Evolutionary conservation across 2,329 filamentous ascomycete genomes (phyloP).

Genomic region (Aspergillus aculeatinus): DNA sequence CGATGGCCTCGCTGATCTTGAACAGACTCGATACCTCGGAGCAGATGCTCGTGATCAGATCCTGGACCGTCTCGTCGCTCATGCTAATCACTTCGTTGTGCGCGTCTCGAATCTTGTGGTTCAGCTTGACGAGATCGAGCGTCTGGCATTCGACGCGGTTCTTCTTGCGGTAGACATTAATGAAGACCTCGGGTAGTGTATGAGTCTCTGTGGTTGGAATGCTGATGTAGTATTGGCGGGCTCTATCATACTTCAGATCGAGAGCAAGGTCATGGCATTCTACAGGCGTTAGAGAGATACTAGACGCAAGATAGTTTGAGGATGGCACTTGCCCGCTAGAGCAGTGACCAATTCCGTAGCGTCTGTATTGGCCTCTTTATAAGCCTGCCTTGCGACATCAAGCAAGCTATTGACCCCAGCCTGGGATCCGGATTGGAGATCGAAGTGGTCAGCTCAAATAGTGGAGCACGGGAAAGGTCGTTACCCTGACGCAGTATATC

Average conservation of each 20-base stretch:
- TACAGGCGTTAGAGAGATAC: constrained; percentile 33
- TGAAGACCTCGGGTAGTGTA: constrained; percentile 65
- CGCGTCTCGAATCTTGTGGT: constrained; percentile 72
- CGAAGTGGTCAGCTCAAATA: background rate
- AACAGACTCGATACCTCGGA: constrained; percentile 72
- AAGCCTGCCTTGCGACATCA: constrained; percentile 83
- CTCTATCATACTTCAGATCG: constrained; percentile 72
- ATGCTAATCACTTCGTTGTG: constrained; percentile 80
- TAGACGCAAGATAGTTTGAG: background rate
- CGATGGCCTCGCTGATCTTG: constrained; percentile 80
- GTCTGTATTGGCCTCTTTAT: constrained; percentile 83
- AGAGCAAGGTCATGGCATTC: constrained; percentile 59
- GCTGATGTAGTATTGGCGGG: constrained; percentile 76
- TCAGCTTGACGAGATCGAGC: constrained; percentile 77
- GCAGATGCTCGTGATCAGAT: constrained; percentile 71
- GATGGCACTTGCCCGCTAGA: constrained; percentile 58
- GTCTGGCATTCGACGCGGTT: constrained; percentile 86
- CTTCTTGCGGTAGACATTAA: constrained; percentile 73
- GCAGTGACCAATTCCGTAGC: constrained; percentile 68
- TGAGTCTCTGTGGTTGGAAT: constrained; percentile 64
- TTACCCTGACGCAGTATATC: constrained; percentile 79
- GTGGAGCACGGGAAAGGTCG: background rate
- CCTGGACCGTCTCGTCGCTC: constrained; percentile 73
- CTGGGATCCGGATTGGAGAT: constrained; percentile 41
- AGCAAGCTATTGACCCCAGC: constrained; percentile 80